phyloP scores from a whole-genome alignment of 768 basidiomycete genomes.

The Agaricus blazei region DNA sequence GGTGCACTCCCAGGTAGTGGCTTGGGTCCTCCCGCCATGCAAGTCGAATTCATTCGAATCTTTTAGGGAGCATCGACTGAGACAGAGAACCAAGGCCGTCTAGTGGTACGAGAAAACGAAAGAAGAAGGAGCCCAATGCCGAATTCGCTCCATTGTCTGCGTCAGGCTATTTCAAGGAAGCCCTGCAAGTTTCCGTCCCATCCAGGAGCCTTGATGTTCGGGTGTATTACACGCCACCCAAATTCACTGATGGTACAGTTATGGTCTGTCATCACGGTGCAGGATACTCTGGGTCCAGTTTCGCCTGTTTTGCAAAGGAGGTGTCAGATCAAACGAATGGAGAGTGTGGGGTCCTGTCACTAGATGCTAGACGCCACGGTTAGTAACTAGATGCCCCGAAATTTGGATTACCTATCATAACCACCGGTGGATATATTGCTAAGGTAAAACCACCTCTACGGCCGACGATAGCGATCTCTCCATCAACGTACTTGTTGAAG shows the following conservation, averaged over 20 bases:
- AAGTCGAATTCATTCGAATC: conserved; percentile 24
- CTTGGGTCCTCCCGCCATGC: conserved; percentile 61
- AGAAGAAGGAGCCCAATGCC: conserved; percentile 44
- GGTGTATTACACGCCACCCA: conserved; percentile 80
- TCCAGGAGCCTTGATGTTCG: conserved; percentile 61
- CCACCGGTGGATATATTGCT: not conserved
- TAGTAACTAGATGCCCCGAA: conserved; percentile 27
- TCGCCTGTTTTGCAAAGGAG: conserved; percentile 88
- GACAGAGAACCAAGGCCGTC: conserved; percentile 27
- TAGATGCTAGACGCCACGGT: conserved; percentile 88
- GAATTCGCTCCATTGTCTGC: conserved; percentile 78
- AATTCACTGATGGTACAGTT: conserved; percentile 50
- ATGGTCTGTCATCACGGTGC: conserved; percentile 95
- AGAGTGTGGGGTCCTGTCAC: conserved; percentile 74
- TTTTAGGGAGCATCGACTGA: conserved; percentile 16
- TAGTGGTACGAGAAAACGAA: conserved; percentile 19
- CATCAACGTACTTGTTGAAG: conserved; percentile 64
- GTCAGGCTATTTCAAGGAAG: conserved; percentile 69
- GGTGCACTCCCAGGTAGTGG: conserved; percentile 54
- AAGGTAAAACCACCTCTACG: conserved; percentile 62
- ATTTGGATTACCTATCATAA: not conserved
- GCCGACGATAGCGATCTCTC: conserved; percentile 55
- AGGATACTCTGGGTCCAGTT: conserved; percentile 85
- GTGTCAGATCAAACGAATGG: conserved; percentile 53
- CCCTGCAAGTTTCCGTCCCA: conserved; percentile 70